These are phyloP conservation scores for Aspergillus sclerotioniger DNA, from an alignment of 495 filamentous ascomycete genomes.

Conservation along the genomic window DNA sequence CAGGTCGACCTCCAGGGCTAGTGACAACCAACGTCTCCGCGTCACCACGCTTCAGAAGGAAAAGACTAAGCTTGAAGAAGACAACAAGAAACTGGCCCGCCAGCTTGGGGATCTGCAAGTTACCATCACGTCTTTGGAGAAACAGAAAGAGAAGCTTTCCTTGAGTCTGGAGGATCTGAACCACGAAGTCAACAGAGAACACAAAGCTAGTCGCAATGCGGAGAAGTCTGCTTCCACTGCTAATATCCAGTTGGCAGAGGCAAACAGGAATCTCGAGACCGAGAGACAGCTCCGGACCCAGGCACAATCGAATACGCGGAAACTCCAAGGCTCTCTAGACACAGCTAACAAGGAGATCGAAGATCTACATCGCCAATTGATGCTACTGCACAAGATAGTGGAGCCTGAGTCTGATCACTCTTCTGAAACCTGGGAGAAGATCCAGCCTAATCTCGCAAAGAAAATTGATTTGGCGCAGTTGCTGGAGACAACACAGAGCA, in stretches of 20 bases:
- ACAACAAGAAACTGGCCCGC: conserved; percentile 74
- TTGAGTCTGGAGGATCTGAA: conserved; percentile 89
- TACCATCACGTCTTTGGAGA: conserved; percentile 81
- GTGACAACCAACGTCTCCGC: conserved; percentile 78
- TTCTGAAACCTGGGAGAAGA: conserved; percentile 59
- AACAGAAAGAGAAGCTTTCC: conserved; percentile 92
- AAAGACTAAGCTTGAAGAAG: conserved; percentile 80
- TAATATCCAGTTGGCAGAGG: conserved; percentile 81
- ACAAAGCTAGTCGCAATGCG: conserved; percentile 85
- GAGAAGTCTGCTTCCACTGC: conserved; percentile 85
- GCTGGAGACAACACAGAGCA: conserved; percentile 83
- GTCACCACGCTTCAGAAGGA: conserved; percentile 76
- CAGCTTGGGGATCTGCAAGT: conserved; percentile 88
- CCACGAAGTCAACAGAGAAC: conserved; percentile 87
- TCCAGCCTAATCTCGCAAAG: conserved; percentile 55
- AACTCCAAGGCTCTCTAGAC: conserved; percentile 75
- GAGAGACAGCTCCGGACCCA: conserved; percentile 84
- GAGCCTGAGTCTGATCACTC: conserved; percentile 69
- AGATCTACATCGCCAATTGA: conserved; percentile 74
- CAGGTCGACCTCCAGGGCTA: conserved; percentile 80
- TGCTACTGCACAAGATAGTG: conserved; percentile 80
- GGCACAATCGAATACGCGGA: conserved; percentile 80
- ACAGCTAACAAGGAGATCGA: conserved; percentile 72
- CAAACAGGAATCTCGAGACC: conserved; percentile 84
- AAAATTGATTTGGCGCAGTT: conserved; percentile 84